A percentile compares a stretch with the other conserved stretches of the same genome.
Evolutionary conservation across 1,284 basidiomycete species (phyloP).

Genomic region (Marasmius sp.): DNA sequence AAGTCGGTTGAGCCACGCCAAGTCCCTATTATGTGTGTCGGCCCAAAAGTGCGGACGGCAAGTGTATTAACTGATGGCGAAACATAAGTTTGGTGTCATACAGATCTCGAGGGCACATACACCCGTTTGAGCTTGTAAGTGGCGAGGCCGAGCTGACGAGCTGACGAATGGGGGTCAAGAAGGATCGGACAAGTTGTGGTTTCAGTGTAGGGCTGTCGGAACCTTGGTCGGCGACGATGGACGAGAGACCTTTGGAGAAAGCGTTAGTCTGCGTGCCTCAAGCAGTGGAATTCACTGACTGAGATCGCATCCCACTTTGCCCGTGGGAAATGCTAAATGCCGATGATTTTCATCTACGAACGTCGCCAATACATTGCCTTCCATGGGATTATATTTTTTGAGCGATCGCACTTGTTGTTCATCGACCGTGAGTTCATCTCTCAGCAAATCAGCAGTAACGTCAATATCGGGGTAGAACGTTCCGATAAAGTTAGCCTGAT

Average conservation of each 20-base stretch:
- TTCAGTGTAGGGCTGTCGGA: constrained; percentile 40
- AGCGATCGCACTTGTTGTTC: constrained; percentile 32
- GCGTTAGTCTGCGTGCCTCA: constrained; percentile 9
- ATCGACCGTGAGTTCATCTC: constrained; percentile 51
- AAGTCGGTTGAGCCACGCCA: constrained; percentile 10
- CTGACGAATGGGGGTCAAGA: constrained; percentile 59
- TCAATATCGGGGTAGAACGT: constrained; percentile 72
- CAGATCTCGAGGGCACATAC: neutral
- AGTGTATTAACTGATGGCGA: constrained; percentile 18
- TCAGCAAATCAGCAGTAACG: constrained; percentile 60
- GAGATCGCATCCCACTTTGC: constrained; percentile 54
- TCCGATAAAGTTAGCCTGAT: constrained; percentile 66
- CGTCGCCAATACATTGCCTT: constrained; percentile 50
- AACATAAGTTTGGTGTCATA: neutral
- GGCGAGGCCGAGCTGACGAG: constrained; percentile 31
- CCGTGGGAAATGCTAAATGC: constrained; percentile 60
- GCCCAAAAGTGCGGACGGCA: constrained; percentile 38
- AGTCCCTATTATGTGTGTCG: constrained; percentile 29
- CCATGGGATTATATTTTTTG: constrained; percentile 51
- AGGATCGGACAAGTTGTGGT: constrained; percentile 39
- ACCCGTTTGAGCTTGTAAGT: neutral
- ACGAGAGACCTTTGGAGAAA: constrained; percentile 48
- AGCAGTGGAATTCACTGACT: constrained; percentile 42
- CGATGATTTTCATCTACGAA: constrained; percentile 29
- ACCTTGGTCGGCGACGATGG: constrained; percentile 23